These are phyloP conservation scores for Ormosia emarginata DNA, from an alignment of 306 rosid genomes.

Conservation along the genomic window DNA sequence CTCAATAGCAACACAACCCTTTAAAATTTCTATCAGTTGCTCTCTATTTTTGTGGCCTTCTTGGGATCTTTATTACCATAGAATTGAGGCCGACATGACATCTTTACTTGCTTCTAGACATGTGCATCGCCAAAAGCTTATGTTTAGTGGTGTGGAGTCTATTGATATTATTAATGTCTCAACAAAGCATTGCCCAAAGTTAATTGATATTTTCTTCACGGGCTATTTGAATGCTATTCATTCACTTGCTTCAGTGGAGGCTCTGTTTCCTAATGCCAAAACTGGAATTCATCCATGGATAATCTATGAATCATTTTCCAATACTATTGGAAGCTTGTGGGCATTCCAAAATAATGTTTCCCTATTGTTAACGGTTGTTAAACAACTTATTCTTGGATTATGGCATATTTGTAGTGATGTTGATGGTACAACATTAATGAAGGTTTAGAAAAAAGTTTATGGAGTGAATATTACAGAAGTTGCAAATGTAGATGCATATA, in stretches of 20 bases:
- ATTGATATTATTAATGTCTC: too few species aligned
- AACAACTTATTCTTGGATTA: slow-evolving; percentile 49
- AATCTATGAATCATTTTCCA: slow-evolving; percentile 52
- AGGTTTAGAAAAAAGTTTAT: slow-evolving; percentile 54
- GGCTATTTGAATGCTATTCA: slow-evolving; percentile 21
- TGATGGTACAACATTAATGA: slow-evolving; percentile 25
- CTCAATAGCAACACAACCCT: too few species aligned
- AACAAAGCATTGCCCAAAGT: too few species aligned
- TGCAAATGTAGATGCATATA: slow-evolving; percentile 39
- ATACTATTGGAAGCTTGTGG: slow-evolving; percentile 63
- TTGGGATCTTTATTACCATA: too few species aligned
- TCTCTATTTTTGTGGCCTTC: too few species aligned
- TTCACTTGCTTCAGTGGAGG: slow-evolving; percentile 53
- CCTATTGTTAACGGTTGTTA: slow-evolving; percentile 19
- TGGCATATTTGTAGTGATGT: slow-evolving; percentile 32
- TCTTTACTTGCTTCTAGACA: too few species aligned
- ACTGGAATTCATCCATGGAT: slow-evolving; percentile 59
- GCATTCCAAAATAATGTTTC: slow-evolving; percentile 51
- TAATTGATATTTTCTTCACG: too few species aligned
- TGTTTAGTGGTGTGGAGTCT: too few species aligned
- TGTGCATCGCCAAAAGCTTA: too few species aligned
- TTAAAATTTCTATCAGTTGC: too few species aligned
- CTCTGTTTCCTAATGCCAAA: slow-evolving; percentile 46
- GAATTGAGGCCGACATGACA: too few species aligned
- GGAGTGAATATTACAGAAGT: slow-evolving; percentile 53